Evolutionary conservation across 805 yeast species (phyloP).

Genomic region (Candida easanensis): DNA sequence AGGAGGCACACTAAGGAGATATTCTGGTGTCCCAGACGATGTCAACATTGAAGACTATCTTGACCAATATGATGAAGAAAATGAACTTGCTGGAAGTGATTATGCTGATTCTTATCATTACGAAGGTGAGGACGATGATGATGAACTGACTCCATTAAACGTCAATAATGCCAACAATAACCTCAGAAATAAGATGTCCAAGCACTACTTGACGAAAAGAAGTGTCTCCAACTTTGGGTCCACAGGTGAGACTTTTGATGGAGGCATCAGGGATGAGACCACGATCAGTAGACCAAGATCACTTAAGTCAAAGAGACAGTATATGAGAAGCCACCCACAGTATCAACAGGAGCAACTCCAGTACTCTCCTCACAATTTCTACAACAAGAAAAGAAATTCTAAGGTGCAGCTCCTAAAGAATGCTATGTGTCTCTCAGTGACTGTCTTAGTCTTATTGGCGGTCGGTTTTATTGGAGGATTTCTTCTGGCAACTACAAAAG

Average conservation of each 20-base stretch:
- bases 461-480: conserved; percentile 83
- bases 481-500: conserved; percentile 81
- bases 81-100: conserved; percentile 32
- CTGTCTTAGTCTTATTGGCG: conserved; percentile 48
- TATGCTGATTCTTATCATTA: conserved; percentile 29
- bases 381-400: conserved; percentile 26
- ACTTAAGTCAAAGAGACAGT: conserved; percentile 18
- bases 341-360: conserved; percentile 23
- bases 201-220: conserved; percentile 29
- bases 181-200: conserved; percentile 19
- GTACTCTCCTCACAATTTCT: conserved; percentile 49
- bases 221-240: conserved; percentile 19
- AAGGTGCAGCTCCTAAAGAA: conserved; percentile 33
- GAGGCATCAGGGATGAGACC: conserved; percentile 11
- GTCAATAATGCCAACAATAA: conserved; percentile 22
- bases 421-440: conserved; percentile 33
- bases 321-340: conserved; percentile 16
- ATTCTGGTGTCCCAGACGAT: conserved; percentile 69
- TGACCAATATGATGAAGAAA: conserved; percentile 41
- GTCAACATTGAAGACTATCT: conserved; percentile 42
- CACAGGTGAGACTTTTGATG: conserved; percentile 16
- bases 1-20: conserved; percentile 69
- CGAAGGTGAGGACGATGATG: conserved; percentile 27
- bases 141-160: conserved; percentile 27
- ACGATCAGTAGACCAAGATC: conserved; percentile 5